Percentiles rank a stretch among this genome's conserved stretches.
Evolutionary conservation across 1,139 yeast species (phyloP).

Genomic region (Nakaseomyces sp.): DNA sequence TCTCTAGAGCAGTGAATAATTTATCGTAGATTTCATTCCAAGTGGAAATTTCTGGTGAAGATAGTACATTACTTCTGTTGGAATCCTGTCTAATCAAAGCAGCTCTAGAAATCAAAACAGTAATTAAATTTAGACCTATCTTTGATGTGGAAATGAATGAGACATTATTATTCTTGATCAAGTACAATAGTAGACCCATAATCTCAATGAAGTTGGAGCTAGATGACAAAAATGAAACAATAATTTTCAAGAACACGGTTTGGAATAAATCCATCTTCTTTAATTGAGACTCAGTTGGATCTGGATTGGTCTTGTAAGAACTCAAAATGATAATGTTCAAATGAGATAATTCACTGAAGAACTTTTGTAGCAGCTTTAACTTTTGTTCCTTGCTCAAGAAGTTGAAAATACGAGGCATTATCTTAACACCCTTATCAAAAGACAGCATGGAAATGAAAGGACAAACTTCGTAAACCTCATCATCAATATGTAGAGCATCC

Average conservation of each 20-base stretch:
- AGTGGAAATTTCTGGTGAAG: conserved; percentile 42
- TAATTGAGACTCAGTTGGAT: conserved; percentile 42
- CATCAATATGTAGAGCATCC: conserved; percentile 66
- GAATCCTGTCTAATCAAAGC: conserved; percentile 87
- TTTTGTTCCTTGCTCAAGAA: conserved; percentile 73
- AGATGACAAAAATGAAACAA: conserved; percentile 69
- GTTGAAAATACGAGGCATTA: conserved; percentile 81
- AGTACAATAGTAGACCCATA: conserved; percentile 65
- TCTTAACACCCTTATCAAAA: conserved; percentile 80
- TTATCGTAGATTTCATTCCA: conserved; percentile 83
- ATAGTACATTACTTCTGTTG: conserved; percentile 41
- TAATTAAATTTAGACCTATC: conserved; percentile 77
- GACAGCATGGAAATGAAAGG: conserved; percentile 81
- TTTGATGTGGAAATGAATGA: conserved; percentile 73
- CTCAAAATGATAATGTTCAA: conserved; percentile 73
- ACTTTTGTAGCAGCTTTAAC: conserved; percentile 65
- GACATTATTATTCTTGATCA: conserved; percentile 64
- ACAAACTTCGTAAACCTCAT: conserved; percentile 49
- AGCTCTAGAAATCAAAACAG: conserved; percentile 84
- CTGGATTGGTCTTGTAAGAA: conserved; percentile 57
- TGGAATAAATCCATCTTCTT: conserved; percentile 75
- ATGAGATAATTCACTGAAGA: conserved; percentile 76
- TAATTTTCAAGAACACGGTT: conserved; percentile 71
- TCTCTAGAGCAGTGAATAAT: conserved; percentile 70
- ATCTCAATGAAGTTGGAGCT: conserved; percentile 78